Conservation (phyloP, 2,329 filamentous ascomycete species). For the Fusarium mundagurra region DNA sequence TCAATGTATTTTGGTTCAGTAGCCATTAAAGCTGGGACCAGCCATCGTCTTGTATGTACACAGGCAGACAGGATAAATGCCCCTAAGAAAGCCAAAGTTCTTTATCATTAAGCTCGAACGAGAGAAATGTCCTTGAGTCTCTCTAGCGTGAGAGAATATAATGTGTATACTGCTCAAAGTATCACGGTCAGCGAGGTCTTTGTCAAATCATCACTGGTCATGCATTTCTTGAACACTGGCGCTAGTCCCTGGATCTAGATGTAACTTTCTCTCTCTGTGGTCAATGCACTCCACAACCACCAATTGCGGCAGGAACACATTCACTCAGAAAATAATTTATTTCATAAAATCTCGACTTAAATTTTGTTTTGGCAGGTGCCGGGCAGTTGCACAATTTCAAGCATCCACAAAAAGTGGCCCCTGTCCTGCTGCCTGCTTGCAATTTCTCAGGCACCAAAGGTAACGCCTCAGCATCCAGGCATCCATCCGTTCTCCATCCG, state of each 20-base stretch:
- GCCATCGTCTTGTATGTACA: background rate
- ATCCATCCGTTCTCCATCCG: background rate
- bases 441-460: background rate
- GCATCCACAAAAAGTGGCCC: background rate
- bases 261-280: background rate
- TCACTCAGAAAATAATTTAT: background rate
- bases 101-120: background rate
- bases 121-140: background rate
- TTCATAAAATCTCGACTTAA: background rate
- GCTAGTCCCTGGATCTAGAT: background rate
- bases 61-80: background rate
- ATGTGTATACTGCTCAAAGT: background rate
- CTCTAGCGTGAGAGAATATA: background rate
- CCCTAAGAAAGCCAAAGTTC: background rate
- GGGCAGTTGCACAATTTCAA: background rate
- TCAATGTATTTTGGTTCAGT: background rate
- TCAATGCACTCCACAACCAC: background rate
- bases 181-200: background rate
- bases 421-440: background rate
- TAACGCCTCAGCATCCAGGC: slow-evolving; percentile 25
- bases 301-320: background rate
- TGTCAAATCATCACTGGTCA: background rate
- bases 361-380: background rate
- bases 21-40: background rate
- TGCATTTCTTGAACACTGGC: background rate